Conservation (phyloP, 495 filamentous ascomycete species). For the Neurospora pannonica region DNA sequence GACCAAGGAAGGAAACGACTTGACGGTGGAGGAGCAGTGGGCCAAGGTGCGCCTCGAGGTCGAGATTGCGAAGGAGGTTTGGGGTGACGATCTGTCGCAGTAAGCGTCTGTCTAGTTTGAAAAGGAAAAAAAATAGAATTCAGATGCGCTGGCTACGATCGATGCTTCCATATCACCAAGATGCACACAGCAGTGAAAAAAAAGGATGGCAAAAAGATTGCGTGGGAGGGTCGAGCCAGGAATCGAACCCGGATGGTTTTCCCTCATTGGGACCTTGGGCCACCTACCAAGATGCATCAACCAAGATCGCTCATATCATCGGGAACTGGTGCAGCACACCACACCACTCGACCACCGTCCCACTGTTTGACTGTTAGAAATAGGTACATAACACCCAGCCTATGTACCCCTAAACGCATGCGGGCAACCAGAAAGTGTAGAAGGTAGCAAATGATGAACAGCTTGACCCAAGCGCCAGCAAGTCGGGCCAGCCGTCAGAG, state of each 20-base stretch:
- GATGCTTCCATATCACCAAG: not conserved
- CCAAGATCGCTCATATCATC: not conserved
- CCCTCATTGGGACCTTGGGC: not conserved
- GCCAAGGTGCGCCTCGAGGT: conserved; percentile 35
- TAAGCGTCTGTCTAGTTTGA: conserved; percentile 7
- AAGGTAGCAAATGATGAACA: too few species aligned
- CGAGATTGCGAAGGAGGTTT: conserved; percentile 40
- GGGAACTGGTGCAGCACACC: not conserved
- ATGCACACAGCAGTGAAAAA: not conserved
- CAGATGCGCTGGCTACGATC: not conserved
- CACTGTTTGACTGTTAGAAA: not conserved
- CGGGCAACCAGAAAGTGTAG: too few species aligned
- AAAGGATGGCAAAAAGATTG: not conserved
- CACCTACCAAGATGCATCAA: not conserved
- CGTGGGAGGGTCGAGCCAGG: not conserved
- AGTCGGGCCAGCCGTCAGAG: not conserved
- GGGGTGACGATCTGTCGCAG: conserved; percentile 33
- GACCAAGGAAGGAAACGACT: conserved; percentile 52
- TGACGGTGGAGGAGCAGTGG: conserved; percentile 52
- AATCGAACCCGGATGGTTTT: not conserved
- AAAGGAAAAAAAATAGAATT: not conserved
- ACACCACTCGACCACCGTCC: not conserved
- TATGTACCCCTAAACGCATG: not conserved
- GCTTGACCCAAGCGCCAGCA: too few species aligned
- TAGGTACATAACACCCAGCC: not conserved